phyloP scores from a whole-genome alignment of 331 rosid genomes.

The Saraca asoca region DNA sequence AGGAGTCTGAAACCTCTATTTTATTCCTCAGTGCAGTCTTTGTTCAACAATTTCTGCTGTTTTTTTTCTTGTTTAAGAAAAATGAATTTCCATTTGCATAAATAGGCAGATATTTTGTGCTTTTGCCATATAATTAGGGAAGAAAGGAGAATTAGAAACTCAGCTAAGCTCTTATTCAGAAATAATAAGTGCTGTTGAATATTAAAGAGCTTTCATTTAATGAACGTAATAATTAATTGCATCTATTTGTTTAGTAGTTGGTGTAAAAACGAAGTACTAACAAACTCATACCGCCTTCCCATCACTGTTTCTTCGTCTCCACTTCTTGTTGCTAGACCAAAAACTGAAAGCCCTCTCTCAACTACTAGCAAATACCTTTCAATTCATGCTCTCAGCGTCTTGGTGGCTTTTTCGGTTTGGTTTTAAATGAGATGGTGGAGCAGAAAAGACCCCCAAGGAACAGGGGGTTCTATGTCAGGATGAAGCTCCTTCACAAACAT shows the following conservation, averaged over 20 bases:
- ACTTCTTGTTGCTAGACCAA: conserved; percentile 64
- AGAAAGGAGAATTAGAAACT: conserved; percentile 15
- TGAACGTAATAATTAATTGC: not conserved
- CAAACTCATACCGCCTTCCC: conserved; percentile 46
- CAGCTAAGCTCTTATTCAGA: not conserved
- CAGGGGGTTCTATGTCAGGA: conserved; percentile 62
- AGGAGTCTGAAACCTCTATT: conserved; percentile 23
- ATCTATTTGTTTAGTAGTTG: not conserved
- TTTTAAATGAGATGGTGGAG: conserved; percentile 66
- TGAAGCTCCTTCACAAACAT: conserved; percentile 73
- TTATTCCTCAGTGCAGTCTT: too few relatives aligned
- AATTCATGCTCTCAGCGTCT: conserved; percentile 5
- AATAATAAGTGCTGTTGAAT: not conserved
- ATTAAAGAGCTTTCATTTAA: conserved; percentile 4
- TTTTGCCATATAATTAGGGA: not conserved
- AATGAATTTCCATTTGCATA: too few relatives aligned
- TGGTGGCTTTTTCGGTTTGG: not conserved
- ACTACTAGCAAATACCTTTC: conserved; percentile 35
- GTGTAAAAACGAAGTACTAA: conserved; percentile 55
- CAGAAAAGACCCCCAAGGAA: conserved; percentile 40
- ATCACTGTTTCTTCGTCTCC: conserved; percentile 62
- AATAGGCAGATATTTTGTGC: too few relatives aligned
- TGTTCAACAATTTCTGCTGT: not conserved
- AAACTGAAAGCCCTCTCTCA: conserved; percentile 63
- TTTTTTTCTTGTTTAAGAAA: not conserved